Base-by-base conservation (phyloP, 495 filamentous ascomycete genomes). In the Trichocladium uniseriatum region DNA sequence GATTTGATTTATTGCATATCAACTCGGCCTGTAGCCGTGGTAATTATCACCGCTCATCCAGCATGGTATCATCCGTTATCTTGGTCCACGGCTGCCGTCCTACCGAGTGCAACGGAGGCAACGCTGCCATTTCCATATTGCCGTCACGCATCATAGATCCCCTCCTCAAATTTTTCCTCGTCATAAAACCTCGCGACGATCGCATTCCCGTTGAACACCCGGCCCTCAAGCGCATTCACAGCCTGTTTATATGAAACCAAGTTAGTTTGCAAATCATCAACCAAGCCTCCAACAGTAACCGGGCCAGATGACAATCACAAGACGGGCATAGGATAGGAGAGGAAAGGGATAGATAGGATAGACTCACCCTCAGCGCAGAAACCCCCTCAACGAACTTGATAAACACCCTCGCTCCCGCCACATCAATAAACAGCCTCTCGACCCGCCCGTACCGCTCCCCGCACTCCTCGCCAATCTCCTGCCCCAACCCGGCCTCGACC, bases 401-500 rank as follows among this genome's bases (percentile, higher is more conserved):
- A 68, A 92, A 98, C 14, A 97, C 91, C 16, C 75, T 68, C 11
- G 69, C 63, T 2, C 67, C 73, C 13, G 67, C 68, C 28, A 68
- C 65, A 53, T 87, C 72, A 34, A 96, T 82, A 55, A 79, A 82
- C 15, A 98, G 76, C 54, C 89, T 69, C 69, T 95, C 89, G 2
- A 98, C 88, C 19, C 77, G 74, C 9, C 92, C 92, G 63, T 95
- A 98, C 77, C 89, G 86, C 40, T 86, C 77, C 35, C 79, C 79
- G 65, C 91, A 96, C 64, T 92, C 87, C 49, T 94, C 87, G 16
- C 92, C 92, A 62, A 98, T 94, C 67, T 96, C 89, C 67, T 95
- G 89, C 56, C 87, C 78, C 54, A 98, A 62, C 20, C 83, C 86
- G 11, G 83, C 83, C 49, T 80, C 78, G 24, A 75, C 68, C 68